Conservation (phyloP, 2,329 filamentous ascomycete genomes). For the Fusarium coicis region DNA sequence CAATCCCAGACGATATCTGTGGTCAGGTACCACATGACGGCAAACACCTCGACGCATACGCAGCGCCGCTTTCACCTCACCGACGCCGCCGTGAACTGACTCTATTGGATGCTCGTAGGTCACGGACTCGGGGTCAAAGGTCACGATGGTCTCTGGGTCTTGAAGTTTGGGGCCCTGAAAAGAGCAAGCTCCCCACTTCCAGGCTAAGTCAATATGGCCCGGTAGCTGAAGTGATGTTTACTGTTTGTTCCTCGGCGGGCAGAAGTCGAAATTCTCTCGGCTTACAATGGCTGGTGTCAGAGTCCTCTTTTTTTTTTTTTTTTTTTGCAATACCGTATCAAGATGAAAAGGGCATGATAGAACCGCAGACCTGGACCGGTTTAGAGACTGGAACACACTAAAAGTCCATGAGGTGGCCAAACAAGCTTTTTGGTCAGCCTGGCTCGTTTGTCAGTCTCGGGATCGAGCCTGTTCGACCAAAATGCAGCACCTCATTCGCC, state of each 20-base stretch:
- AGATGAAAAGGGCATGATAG: neutral
- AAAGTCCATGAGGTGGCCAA: slow-evolving; percentile 7
- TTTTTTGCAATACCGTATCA: neutral
- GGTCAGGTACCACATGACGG: slow-evolving; percentile 38
- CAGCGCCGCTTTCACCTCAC: slow-evolving; percentile 38
- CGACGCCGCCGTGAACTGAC: slow-evolving; percentile 37
- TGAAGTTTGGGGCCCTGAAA: neutral
- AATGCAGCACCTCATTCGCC: neutral
- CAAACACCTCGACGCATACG: slow-evolving; percentile 26
- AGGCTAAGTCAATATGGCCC: neutral
- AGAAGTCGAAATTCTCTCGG: slow-evolving; percentile 17
- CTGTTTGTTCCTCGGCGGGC: neutral
- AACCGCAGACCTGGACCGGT: neutral
- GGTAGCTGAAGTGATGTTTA: neutral
- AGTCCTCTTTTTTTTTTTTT: neutral
- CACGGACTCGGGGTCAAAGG: slow-evolving; percentile 38
- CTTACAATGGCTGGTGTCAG: neutral
- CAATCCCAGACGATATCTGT: slow-evolving; percentile 38
- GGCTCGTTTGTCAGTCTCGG: slow-evolving; percentile 2
- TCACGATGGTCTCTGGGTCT: slow-evolving; percentile 34
- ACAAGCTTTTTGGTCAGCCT: slow-evolving; percentile 23
- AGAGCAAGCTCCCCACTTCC: slow-evolving; percentile 23
- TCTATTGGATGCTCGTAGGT: slow-evolving; percentile 36
- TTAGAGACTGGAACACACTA: neutral
- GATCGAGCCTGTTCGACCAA: neutral